Conservation (phyloP, 768 basidiomycete genomes). For the Mycena capillaripes region DNA sequence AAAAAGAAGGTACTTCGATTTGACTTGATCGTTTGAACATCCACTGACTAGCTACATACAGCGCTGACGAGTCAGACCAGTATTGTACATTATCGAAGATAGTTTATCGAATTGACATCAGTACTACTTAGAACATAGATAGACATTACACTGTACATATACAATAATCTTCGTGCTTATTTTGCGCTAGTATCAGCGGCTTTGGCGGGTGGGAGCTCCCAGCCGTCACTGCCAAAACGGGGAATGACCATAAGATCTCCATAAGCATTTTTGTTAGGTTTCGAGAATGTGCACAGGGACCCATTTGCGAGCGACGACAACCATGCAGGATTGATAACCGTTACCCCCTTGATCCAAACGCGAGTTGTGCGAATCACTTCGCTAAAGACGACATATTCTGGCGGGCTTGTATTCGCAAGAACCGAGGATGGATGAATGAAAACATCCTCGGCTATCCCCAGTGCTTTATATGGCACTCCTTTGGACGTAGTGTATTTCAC, state of each 20-base stretch:
- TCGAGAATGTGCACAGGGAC: conserved; percentile 91
- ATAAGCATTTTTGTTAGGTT: conserved; percentile 78
- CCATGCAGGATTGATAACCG: conserved; percentile 91
- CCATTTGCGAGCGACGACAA: conserved; percentile 82
- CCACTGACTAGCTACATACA: neutral
- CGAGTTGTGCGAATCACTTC: conserved; percentile 85
- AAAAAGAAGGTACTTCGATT: conserved; percentile 55
- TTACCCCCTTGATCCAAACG: conserved; percentile 88
- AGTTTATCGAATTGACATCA: neutral
- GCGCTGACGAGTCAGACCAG: conserved; percentile 8
- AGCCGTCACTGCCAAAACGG: conserved; percentile 86
- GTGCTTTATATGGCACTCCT: conserved; percentile 86
- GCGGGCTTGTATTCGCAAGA: conserved; percentile 75
- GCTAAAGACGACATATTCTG: conserved; percentile 88
- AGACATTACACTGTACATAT: conserved; percentile 14
- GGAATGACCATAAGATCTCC: conserved; percentile 85
- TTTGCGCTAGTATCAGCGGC: conserved; percentile 42
- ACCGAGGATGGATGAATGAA: conserved; percentile 94
- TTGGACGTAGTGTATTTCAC: conserved; percentile 80
- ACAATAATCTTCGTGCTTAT: conserved; percentile 32
- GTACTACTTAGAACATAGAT: conserved; percentile 14
- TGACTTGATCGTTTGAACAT: neutral
- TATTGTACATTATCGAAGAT: conserved; percentile 20
- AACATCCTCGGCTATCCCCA: conserved; percentile 88
- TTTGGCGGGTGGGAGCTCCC: conserved; percentile 87